Evolutionary conservation across 352 stramenopile genomes (phyloP), one percentile per base, ranked within the genome.

Genomic region (Phytopythium aichiense): DNA sequence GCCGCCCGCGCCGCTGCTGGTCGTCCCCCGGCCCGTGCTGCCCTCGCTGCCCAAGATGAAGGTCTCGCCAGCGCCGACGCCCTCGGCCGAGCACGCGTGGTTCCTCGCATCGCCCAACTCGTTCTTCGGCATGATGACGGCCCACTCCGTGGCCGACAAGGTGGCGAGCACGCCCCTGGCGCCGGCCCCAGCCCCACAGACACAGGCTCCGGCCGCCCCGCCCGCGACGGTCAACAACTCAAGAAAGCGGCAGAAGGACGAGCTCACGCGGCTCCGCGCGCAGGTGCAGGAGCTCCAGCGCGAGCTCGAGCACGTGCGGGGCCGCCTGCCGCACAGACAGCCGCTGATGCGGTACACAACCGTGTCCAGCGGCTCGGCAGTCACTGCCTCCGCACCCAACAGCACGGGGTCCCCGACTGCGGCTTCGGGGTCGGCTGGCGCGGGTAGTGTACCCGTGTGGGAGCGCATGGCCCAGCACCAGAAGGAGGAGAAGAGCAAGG

Each of bases 401-500:
- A 46, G 20, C n/a, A 35, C 31, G 13, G 7, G 15, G 3, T 25
- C 48, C 45, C n/a, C 58, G 28, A 54, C 61, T 23, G 51, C 48
- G 7, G 51, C 63, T 28, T 50, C 31, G 1, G 65, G 4, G 5
- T 18, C 20, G 5, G 8, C 42, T 13, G 51, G 31, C 3, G 37
- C 31, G 7, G 23, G 68, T 28, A 64, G 72, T 0, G 60, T 75
- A 22, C 63, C 71, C 0, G 72, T 88, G 25, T 91, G 81, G 81
- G 73, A 89, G 50, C 77, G 75, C 50, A 85, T 91, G 64, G 81
- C 81, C 20, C 66, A 74, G 30, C 75, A 84, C 57, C 77, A 89
- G 60, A 87, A 86, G 48, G 76, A 87, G 50, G 77, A 86, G 58
- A 84, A 84, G 62, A 82, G 74, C 56, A 81, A 83, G 53, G 79